Conservation (phyloP, 2,329 filamentous ascomycete genomes). For the Penicillium sp. region DNA sequence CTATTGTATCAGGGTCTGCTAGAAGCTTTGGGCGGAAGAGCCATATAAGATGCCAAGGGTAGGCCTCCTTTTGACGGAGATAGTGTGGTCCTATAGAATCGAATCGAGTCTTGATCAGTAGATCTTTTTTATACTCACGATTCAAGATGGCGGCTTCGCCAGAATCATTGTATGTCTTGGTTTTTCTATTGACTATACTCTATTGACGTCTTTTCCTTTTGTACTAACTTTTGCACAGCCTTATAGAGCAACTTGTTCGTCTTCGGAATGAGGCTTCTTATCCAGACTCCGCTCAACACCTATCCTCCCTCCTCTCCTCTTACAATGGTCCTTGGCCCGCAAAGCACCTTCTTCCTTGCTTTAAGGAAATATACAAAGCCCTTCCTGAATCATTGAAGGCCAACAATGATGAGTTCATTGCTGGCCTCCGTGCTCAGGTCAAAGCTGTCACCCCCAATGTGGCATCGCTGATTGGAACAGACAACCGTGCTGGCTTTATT, state of each 20-base stretch:
- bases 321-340: slow-evolving; percentile 11
- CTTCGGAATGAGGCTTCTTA: slow-evolving; percentile 14
- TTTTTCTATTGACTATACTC: background rate
- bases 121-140: background rate
- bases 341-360: slow-evolving; percentile 9
- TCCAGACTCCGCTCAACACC: slow-evolving; percentile 7
- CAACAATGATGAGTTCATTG: slow-evolving; percentile 11
- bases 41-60: background rate
- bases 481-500: slow-evolving; percentile 16
- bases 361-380: slow-evolving; percentile 17
- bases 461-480: slow-evolving; percentile 11
- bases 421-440: slow-evolving; percentile 9
- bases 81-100: background rate
- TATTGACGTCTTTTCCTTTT: background rate
- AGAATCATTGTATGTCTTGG: slow-evolving; percentile 3
- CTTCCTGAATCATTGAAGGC: slow-evolving; percentile 14
- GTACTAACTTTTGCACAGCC: slow-evolving; percentile 9
- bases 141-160: slow-evolving; percentile 2
- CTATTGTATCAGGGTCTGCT: background rate
- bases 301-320: slow-evolving; percentile 15
- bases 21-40: background rate
- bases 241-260: slow-evolving; percentile 12
- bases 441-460: slow-evolving; percentile 12
- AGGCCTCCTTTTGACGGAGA: background rate
- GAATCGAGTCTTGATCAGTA: background rate